Conservation (phyloP, 441 rosid species). For the Adansonia madagascariensis region DNA sequence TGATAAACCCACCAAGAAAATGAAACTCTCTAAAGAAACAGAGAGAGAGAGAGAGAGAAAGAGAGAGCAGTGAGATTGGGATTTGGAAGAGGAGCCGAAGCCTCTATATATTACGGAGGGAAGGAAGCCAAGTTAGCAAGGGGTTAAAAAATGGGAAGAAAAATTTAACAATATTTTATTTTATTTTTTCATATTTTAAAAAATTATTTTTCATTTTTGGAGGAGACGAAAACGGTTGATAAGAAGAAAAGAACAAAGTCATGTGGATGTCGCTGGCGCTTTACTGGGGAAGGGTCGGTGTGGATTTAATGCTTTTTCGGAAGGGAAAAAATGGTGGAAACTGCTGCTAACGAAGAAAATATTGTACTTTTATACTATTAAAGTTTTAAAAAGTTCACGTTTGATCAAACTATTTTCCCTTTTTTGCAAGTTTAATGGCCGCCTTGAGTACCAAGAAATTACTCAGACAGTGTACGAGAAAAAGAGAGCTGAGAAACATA, state of each 20-base stretch:
- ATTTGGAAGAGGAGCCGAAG: constrained; percentile 30
- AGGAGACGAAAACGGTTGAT: constrained; percentile 36
- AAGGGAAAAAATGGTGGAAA: background rate
- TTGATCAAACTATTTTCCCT: background rate
- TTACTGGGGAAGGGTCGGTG: constrained; percentile 52
- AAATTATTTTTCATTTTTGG: constrained; percentile 1
- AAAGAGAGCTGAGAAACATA: background rate
- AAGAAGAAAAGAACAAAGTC: constrained; percentile 35
- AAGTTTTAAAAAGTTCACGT: background rate
- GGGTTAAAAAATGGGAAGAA: no score
- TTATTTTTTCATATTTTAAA: no score
- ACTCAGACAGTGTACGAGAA: constrained; percentile 9
- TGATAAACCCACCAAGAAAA: constrained; percentile 36
- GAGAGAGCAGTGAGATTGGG: constrained; percentile 30
- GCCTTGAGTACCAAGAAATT: background rate
- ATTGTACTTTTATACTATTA: background rate
- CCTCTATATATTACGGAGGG: constrained; percentile 40
- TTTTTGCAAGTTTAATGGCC: background rate
- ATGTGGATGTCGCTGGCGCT: constrained; percentile 45
- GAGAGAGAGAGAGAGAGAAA: background rate
- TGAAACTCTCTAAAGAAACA: constrained; percentile 10
- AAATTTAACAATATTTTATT: no score
- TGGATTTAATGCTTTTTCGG: constrained; percentile 43
- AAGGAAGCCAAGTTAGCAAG: no score
- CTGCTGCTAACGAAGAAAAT: background rate